A percentile compares a stretch with the other conserved stretches of the same genome.
These are phyloP conservation scores for Brasenia schreberi DNA, from an alignment of 164 flowering plant genomes.

Conservation along the genomic window DNA sequence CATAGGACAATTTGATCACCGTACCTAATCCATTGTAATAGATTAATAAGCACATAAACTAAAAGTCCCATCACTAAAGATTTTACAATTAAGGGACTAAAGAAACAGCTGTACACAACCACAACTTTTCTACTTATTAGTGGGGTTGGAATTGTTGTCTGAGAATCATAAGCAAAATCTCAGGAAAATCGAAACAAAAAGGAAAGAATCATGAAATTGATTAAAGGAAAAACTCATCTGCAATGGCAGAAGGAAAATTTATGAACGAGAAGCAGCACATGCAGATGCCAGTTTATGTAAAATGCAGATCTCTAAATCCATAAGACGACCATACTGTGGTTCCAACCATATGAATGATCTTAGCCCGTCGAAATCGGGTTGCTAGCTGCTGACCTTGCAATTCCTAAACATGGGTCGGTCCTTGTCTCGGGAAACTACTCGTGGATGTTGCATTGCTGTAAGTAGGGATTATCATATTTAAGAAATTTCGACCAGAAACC, in stretches of 20 bases:
- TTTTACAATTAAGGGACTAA: too few species aligned
- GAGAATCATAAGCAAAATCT: not conserved
- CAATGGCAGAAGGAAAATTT: not conserved
- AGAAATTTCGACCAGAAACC: constrained; percentile 62
- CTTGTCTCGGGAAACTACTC: constrained; percentile 9
- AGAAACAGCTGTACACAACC: not conserved
- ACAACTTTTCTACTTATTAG: not conserved
- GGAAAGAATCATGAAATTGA: not conserved
- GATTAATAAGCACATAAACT: too few species aligned
- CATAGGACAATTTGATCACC: not conserved
- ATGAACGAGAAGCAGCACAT: not conserved
- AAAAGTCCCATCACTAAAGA: not conserved
- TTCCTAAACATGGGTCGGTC: not conserved
- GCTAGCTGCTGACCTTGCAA: not conserved
- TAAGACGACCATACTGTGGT: not conserved
- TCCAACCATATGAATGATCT: not conserved
- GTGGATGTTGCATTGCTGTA: constrained; percentile 86
- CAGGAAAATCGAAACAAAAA: not conserved
- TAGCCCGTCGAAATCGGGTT: not conserved
- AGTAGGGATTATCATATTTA: constrained; percentile 44
- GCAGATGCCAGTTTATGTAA: not conserved
- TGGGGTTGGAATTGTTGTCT: not conserved
- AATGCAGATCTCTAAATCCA: not conserved
- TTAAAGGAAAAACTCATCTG: not conserved
- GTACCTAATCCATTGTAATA: not conserved